Evolutionary conservation across 371 early-diverging fungal genomes (phyloP), one percentile per base, ranked within the genome.

Genomic region (Mucor circinelloides): DNA sequence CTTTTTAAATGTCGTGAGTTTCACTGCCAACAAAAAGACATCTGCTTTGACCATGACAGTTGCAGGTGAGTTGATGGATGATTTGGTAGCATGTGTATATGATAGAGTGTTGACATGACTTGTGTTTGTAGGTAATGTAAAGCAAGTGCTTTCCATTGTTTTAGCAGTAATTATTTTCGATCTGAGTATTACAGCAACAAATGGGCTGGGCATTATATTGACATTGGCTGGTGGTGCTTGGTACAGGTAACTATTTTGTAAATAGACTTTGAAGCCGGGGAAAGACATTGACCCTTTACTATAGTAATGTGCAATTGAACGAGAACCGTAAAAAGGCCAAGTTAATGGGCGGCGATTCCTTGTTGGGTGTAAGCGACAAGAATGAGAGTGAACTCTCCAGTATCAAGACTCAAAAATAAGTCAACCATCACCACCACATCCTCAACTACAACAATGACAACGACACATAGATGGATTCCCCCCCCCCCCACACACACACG

Each of bases 11-110:
- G 83, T 88, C 19, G 91, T 90, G 38, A 91, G 91, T 44, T 94
- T 96, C 66, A 90, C 91, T 2, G 94, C 95, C 38, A 94, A 92
- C 81, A 91, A 90, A 73, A 89, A 90, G 75, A 93, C 94, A 21
- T 87, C 90, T 30, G 93, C 96, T 1, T 80, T 96, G 52, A 92
- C 92, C 15, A 94, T 94, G 92, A 91, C 93, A 0, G 95, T 95
- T 17, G 94, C 95, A 44, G 94, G 89, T 84, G 77, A 75, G 40
- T 31, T 9, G 36, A 9, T 8, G 4, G 9, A 34, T 3, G 36
- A 4, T 36, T 36, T 36, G 36, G 10, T 13, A 8, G 8, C 12
- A 36, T 13, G 36, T 17, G 15, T 19, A 36, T 63, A 34, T 15
- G 4, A 55, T 30, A 30, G 7, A 38, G 44, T 21, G 32, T 15